Base-by-base conservation (phyloP, 495 filamentous ascomycete genomes). In the Ascobolus immersus region DNA sequence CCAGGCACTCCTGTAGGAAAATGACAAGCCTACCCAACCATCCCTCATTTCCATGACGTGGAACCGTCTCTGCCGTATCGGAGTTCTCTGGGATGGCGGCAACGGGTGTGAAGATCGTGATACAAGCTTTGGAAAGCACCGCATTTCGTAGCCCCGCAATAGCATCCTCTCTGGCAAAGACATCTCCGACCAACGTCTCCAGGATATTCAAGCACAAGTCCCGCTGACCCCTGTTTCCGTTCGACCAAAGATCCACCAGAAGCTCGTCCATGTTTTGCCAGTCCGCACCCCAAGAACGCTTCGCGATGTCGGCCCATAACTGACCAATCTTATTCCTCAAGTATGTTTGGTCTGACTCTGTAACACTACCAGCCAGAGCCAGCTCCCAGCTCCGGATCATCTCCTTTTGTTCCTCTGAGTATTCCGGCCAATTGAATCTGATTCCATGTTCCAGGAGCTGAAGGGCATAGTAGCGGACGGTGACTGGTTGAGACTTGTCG, bases 191-290 rank as follows among this genome's bases (percentile, higher is more conserved):
- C 28, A 94, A 60, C n/a, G 71, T 78, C 55, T 94, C 86, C 33
- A 99, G 58, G 26, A 93, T 65, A 20, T 65, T 69, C 5, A 90
- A 59, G 11, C 91, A 79, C 0, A 63, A 47, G 35, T 60, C 53
- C 23, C 47, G 42, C 34, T 50, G 47, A 8, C 46, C 45, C 5
- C 32, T 22, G 5, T 39, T 39, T 13, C 46, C 42, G 26, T 48
- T 49, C n/a, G 60, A 55, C 89, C 89, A 96, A 17, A 93, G 61
- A 37, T 65, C 65, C 26, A 80, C 67, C 26, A 99, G 62, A 41
- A 72, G 55, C 27, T 66, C 59, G 48, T 99, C 86, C 86, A 99
- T 93, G 50, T 89, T 69, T 54, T 73, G 64, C 86, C 86, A 99
- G 29, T 84, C 77, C 20, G 65, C 58, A 7, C 60, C 79, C 89